These are phyloP conservation scores for Strigomonas culicis DNA, from an alignment of 208 protist species.

Conservation along the genomic window DNA sequence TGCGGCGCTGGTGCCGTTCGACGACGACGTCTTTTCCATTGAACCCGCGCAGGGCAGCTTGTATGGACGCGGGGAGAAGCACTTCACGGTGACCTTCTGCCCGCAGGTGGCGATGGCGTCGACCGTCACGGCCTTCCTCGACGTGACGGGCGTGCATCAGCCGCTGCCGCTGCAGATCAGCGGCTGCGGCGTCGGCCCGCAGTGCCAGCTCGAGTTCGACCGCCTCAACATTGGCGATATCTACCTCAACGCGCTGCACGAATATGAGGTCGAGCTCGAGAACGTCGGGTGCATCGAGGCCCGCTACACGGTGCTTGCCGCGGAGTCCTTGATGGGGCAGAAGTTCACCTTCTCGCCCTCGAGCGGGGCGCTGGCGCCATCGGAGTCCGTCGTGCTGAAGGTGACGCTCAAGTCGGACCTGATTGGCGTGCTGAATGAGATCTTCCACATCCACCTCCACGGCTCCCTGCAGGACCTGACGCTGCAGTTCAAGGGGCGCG, in stretches of 20 bases:
- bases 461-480: slow-evolving; percentile 71
- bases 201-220: slow-evolving; percentile 88
- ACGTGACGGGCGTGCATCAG: slow-evolving; percentile 58
- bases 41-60: slow-evolving; percentile 80
- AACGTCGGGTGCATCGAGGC: slow-evolving; percentile 92
- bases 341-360: slow-evolving; percentile 84
- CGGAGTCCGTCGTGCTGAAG: slow-evolving; percentile 47
- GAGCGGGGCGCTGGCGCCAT: slow-evolving; percentile 69
- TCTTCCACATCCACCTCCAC: slow-evolving; percentile 86
- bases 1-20: slow-evolving; percentile 7
- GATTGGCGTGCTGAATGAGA: slow-evolving; percentile 88
- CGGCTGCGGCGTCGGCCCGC: slow-evolving; percentile 83
- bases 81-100: slow-evolving; percentile 91
- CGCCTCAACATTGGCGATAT: slow-evolving; percentile 92
- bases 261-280: slow-evolving; percentile 88
- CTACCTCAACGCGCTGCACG: slow-evolving; percentile 92
- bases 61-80: slow-evolving; percentile 58
- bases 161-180: slow-evolving; percentile 81
- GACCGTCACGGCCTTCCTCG: slow-evolving; percentile 74
- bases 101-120: slow-evolving; percentile 78
- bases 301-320: slow-evolving; percentile 73
- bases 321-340: slow-evolving; percentile 25
- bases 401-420: slow-evolving; percentile 83
- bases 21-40: slow-evolving; percentile 88
- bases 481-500: slow-evolving; percentile 83